Percentiles rank a stretch among this genome's conserved stretches.
Conservation (phyloP, 164 flowering plant species). For the Chimonanthus praecox region DNA sequence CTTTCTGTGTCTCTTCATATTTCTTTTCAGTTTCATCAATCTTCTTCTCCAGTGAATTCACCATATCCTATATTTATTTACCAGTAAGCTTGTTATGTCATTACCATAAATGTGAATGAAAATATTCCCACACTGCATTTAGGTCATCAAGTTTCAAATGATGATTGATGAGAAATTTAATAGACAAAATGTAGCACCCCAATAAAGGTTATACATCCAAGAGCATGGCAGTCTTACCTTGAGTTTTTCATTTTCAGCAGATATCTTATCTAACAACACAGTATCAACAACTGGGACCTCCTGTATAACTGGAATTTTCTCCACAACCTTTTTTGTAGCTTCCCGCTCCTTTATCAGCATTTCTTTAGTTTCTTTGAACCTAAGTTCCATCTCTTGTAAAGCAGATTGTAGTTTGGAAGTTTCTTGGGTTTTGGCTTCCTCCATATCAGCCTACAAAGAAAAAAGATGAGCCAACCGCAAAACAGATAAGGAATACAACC, state of each 20-base stretch:
- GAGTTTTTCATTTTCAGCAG: conserved; percentile 70
- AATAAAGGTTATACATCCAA: not conserved
- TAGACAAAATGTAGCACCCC: not conserved
- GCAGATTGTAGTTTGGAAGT: conserved; percentile 68
- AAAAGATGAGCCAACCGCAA: not conserved
- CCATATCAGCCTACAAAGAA: conserved; percentile 59
- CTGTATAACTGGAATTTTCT: conserved; percentile 45
- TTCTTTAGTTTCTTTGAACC: conserved; percentile 67
- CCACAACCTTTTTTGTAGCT: conserved; percentile 41
- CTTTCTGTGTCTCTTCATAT: conserved; percentile 69
- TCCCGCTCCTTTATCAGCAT: conserved; percentile 64
- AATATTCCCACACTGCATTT: not conserved
- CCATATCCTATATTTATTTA: conserved; percentile 37
- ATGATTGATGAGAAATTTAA: not conserved
- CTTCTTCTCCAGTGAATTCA: conserved; percentile 76
- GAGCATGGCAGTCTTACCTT: conserved; percentile 35
- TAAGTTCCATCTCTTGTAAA: conserved; percentile 64
- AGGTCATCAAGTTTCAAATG: not conserved
- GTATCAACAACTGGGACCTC: conserved; percentile 67
- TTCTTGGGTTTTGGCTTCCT: conserved; percentile 86
- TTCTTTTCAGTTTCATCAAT: conserved; percentile 87
- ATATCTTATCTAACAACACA: conserved; percentile 52
- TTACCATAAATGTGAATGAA: not conserved
- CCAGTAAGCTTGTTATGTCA: not conserved
- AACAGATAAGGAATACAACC: not conserved